Percentiles rank a stretch among this genome's conserved stretches.
These are phyloP conservation scores for Pseudomassariella vexata DNA, from an alignment of 2,329 filamentous ascomycete species.

Conservation along the genomic window DNA sequence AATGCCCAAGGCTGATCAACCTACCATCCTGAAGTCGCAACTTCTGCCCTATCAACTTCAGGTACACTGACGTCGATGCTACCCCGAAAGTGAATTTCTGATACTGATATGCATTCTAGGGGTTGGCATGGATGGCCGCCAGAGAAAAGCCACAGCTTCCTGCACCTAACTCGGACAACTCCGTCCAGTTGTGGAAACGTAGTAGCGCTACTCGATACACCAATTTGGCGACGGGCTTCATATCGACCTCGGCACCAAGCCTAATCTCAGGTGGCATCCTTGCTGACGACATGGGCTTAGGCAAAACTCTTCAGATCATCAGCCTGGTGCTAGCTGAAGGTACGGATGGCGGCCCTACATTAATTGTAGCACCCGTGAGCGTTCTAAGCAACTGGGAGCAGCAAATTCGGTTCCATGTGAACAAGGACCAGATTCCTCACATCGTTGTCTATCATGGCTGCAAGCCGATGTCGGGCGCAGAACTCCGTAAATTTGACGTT, in stretches of 20 bases:
- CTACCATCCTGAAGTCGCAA: slow-evolving; percentile 55
- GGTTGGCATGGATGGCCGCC: slow-evolving; percentile 72
- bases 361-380: slow-evolving; percentile 76
- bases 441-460: slow-evolving; percentile 70
- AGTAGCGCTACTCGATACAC: slow-evolving; percentile 39
- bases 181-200: slow-evolving; percentile 75
- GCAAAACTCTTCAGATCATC: slow-evolving; percentile 84
- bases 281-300: slow-evolving; percentile 88
- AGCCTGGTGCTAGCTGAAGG: slow-evolving; percentile 61
- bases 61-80: slow-evolving; percentile 24
- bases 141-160: slow-evolving; percentile 70
- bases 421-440: slow-evolving; percentile 53
- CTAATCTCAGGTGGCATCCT: slow-evolving; percentile 78
- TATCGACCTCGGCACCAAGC: slow-evolving; percentile 47
- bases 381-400: slow-evolving; percentile 90
- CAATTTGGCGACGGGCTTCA: slow-evolving; percentile 69
- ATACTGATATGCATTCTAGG: slow-evolving; percentile 39
- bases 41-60: slow-evolving; percentile 75
- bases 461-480: slow-evolving; percentile 42
- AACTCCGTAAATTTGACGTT: slow-evolving; percentile 64
- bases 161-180: slow-evolving; percentile 46
- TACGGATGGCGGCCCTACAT: slow-evolving; percentile 52
- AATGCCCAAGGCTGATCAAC: slow-evolving; percentile 69
- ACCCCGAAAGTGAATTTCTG: background rate
- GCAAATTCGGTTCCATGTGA: slow-evolving; percentile 70